Conservation (phyloP, 2,329 filamentous ascomycete species). For the Epichloe hybrida region DNA sequence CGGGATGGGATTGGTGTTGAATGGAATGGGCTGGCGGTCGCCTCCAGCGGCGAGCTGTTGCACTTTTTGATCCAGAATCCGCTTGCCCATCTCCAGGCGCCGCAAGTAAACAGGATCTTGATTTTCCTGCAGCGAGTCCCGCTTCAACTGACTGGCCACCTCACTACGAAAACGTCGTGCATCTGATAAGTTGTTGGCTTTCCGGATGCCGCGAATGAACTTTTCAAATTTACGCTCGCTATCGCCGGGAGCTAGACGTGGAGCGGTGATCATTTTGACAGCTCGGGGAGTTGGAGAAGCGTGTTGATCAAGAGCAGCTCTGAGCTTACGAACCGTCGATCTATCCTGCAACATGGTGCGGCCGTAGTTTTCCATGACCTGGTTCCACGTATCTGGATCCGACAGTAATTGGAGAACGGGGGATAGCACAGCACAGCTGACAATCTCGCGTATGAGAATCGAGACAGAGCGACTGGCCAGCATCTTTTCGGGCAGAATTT, state of each 20-base stretch:
- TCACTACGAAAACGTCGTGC: conserved; percentile 85
- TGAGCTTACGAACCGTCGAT: conserved; percentile 83
- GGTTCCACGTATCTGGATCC: conserved; percentile 96
- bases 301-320: conserved; percentile 87
- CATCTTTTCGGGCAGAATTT: conserved; percentile 59
- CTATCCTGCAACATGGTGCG: conserved; percentile 84
- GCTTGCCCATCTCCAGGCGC: conserved; percentile 81
- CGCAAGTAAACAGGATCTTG: conserved; percentile 80
- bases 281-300: conserved; percentile 64
- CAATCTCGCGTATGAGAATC: conserved; percentile 73
- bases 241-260: conserved; percentile 66
- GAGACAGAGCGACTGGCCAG: conserved; percentile 69
- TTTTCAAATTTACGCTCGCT: conserved; percentile 88
- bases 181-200: conserved; percentile 83
- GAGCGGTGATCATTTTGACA: conserved; percentile 54
- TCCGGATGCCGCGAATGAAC: conserved; percentile 79
- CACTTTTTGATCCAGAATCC: conserved; percentile 80
- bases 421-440: conserved; percentile 80
- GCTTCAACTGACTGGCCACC: conserved; percentile 80
- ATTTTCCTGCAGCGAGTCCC: conserved; percentile 62
- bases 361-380: conserved; percentile 81
- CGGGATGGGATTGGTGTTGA: conserved; percentile 13
- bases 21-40: conserved; percentile 25
- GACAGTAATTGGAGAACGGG: conserved; percentile 69
- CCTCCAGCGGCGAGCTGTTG: conserved; percentile 61